A percentile compares a stretch with the other conserved stretches of the same genome.
Conservation (phyloP, 1,139 yeast genomes). For the Saccharomycopsis phalli region DNA sequence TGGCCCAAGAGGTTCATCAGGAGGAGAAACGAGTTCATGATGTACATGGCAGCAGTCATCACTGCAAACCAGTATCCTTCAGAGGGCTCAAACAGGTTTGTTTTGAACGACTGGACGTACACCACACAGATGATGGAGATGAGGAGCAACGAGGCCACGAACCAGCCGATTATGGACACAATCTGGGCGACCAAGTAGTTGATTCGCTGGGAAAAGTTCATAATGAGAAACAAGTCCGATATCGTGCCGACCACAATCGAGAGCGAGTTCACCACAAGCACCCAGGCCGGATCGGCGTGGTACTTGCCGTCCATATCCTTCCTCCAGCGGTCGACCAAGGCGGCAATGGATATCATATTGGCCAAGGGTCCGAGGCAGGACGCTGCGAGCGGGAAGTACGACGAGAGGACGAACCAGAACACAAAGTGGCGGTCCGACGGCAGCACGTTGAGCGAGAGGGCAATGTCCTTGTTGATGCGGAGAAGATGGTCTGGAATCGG, state of each 20-base stretch:
- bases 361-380: conserved; percentile 76
- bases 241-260: conserved; percentile 55
- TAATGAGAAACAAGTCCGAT: conserved; percentile 56
- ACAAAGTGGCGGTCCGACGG: conserved; percentile 44
- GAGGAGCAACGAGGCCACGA: conserved; percentile 44
- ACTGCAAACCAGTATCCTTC: conserved; percentile 77
- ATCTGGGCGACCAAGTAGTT: conserved; percentile 51
- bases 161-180: conserved; percentile 56
- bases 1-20: conserved; percentile 56
- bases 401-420: conserved; percentile 53
- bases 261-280: conserved; percentile 48
- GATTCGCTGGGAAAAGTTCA: conserved; percentile 55
- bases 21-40: conserved; percentile 44
- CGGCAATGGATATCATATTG: conserved; percentile 61
- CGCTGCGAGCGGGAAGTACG: conserved; percentile 62
- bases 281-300: conserved; percentile 33
- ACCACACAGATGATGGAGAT: conserved; percentile 37
- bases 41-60: conserved; percentile 53
- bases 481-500: conserved; percentile 16
- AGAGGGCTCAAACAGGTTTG: conserved; percentile 29
- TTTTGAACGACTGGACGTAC: conserved; percentile 24
- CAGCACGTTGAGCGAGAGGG: conserved; percentile 24
- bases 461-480: conserved; percentile 15
- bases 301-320: conserved; percentile 24
- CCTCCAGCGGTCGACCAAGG: conserved; percentile 68